Conservation (phyloP, 352 stramenopile genomes). For the Phytophthora meadii region DNA sequence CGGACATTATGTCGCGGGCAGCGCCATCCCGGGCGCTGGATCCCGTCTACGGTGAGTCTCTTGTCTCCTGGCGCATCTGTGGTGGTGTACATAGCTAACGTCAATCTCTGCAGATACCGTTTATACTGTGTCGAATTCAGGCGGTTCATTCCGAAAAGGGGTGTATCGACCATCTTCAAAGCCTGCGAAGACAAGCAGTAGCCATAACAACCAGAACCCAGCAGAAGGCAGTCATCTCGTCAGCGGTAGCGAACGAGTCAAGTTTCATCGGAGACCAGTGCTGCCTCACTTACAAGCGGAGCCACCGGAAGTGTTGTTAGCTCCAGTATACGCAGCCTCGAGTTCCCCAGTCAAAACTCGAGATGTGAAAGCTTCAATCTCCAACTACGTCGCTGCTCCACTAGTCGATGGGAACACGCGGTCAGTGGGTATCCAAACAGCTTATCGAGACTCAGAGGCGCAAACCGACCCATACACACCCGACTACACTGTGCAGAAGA, state of each 20-base stretch:
- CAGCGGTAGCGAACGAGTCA: slow-evolving; percentile 79
- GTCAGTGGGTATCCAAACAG: slow-evolving; percentile 89
- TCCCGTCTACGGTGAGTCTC: slow-evolving; percentile 71
- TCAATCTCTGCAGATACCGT: slow-evolving; percentile 56
- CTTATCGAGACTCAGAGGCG: slow-evolving; percentile 93
- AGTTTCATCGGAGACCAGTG: slow-evolving; percentile 91
- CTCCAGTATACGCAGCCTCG: slow-evolving; percentile 49
- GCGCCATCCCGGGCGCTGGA: slow-evolving; percentile 74
- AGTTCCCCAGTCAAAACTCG: slow-evolving; percentile 11
- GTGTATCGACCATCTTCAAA: slow-evolving; percentile 55
- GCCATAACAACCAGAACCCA: slow-evolving; percentile 43
- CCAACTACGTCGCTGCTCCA: slow-evolving; percentile 41
- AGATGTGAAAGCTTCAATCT: slow-evolving; percentile 12
- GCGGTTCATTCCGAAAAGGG: slow-evolving; percentile 68
- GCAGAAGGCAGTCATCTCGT: slow-evolving; percentile 48
- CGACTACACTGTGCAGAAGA: slow-evolving; percentile 87
- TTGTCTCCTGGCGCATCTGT: neutral
- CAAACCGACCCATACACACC: slow-evolving; percentile 95
- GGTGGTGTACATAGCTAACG: slow-evolving; percentile 3
- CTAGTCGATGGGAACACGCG: slow-evolving; percentile 54
- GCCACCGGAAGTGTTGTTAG: slow-evolving; percentile 87
- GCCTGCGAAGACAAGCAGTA: slow-evolving; percentile 33
- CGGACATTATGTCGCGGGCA: slow-evolving; percentile 57
- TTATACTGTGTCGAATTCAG: slow-evolving; percentile 77
- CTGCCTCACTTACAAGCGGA: slow-evolving; percentile 90